phyloP scores from a whole-genome alignment of 2,329 filamentous ascomycete genomes.

The Hymenoscyphus repandus region DNA sequence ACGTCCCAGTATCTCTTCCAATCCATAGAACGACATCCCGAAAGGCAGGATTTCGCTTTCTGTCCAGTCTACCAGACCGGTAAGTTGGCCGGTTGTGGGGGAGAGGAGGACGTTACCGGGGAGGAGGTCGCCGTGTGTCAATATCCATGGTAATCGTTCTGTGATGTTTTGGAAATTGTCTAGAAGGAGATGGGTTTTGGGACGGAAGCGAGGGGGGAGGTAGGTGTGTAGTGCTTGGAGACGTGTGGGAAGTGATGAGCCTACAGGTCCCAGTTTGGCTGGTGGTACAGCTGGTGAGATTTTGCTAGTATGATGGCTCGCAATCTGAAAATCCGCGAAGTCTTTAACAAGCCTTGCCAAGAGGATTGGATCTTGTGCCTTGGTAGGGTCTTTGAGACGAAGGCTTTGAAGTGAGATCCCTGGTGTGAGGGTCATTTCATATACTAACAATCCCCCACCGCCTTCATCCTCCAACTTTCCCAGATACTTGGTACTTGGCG shows the following conservation, averaged over 20 bases:
- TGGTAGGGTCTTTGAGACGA: slow-evolving; percentile 1
- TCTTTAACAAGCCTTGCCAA: neutral
- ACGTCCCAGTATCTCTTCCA: slow-evolving; percentile 52
- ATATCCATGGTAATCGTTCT: slow-evolving; percentile 42
- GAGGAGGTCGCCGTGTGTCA: slow-evolving; percentile 58
- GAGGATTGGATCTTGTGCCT: neutral
- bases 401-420: slow-evolving; percentile 37
- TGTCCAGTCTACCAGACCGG: slow-evolving; percentile 58
- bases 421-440: slow-evolving; percentile 38
- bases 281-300: neutral
- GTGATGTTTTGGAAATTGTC: slow-evolving; percentile 34
- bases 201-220: slow-evolving; percentile 33
- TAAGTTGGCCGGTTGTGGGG: slow-evolving; percentile 38
- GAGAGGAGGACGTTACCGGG: slow-evolving; percentile 52
- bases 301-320: too few relatives aligned
- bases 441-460: slow-evolving; percentile 30
- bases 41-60: slow-evolving; percentile 58
- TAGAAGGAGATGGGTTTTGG: slow-evolving; percentile 20
- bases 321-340: neutral
- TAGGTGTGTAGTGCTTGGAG: slow-evolving; percentile 33
- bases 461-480: slow-evolving; percentile 29
- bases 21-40: slow-evolving; percentile 53
- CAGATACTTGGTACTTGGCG: slow-evolving; percentile 38
- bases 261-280: slow-evolving; percentile 33
- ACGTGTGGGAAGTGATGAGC: slow-evolving; percentile 37